Conservation (phyloP, 768 basidiomycete genomes). For the Hebeloma cylindrosporum region DNA sequence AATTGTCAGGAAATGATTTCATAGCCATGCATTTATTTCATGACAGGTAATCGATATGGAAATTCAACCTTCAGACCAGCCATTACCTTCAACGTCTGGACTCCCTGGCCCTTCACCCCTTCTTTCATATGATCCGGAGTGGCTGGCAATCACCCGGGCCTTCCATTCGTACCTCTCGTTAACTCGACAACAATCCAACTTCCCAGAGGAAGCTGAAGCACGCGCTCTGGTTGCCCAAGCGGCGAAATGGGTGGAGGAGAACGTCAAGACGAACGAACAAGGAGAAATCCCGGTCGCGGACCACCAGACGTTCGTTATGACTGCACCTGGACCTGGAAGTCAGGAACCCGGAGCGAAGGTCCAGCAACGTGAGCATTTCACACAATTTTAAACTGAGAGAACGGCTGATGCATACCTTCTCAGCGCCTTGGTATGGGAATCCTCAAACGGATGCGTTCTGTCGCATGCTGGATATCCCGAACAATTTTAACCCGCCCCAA, state of each 20-base stretch:
- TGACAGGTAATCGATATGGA: slow-evolving; percentile 70
- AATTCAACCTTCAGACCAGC: too few relatives aligned
- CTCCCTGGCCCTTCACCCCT: too few relatives aligned
- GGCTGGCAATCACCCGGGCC: slow-evolving; percentile 91
- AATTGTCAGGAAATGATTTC: neutral
- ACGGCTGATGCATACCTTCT: slow-evolving; percentile 21
- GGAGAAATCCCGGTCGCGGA: slow-evolving; percentile 45
- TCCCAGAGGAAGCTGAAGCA: slow-evolving; percentile 59
- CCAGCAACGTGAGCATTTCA: slow-evolving; percentile 36
- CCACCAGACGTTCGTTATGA: slow-evolving; percentile 67
- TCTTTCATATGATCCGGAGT: slow-evolving; percentile 81
- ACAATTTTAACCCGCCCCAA: slow-evolving; percentile 49
- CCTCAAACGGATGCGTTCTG: slow-evolving; percentile 91
- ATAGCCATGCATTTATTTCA: too few relatives aligned
- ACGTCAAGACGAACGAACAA: slow-evolving; percentile 42
- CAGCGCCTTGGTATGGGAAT: slow-evolving; percentile 80
- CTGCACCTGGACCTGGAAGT: slow-evolving; percentile 54
- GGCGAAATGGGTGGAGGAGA: slow-evolving; percentile 63
- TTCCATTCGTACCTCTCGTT: slow-evolving; percentile 78
- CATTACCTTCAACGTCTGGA: too few relatives aligned
- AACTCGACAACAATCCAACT: slow-evolving; percentile 43
- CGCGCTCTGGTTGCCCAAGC: slow-evolving; percentile 57
- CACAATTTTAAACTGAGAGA: slow-evolving; percentile 13
- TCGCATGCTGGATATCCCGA: slow-evolving; percentile 71
- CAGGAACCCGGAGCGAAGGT: slow-evolving; percentile 36